Evolutionary conservation across 345 rosid species (phyloP).

Genomic region (Lepidium aucheri): DNA sequence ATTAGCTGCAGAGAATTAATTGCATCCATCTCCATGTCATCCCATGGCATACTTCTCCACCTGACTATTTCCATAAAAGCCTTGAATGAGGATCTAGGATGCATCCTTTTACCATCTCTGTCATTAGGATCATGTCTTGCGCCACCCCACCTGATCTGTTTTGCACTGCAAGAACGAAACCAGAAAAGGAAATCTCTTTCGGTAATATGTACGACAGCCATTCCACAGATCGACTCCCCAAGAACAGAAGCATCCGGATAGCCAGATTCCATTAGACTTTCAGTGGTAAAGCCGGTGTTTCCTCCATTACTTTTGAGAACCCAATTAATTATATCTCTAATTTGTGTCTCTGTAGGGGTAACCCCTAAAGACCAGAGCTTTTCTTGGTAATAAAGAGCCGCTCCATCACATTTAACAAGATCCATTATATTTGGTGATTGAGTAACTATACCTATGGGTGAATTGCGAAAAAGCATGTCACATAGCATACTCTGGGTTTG

Average conservation of each 20-base stretch:
- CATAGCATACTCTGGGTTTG: slow-evolving; percentile 65
- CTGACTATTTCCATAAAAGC: slow-evolving; percentile 76
- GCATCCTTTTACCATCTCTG: slow-evolving; percentile 67
- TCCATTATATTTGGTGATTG: slow-evolving; percentile 81
- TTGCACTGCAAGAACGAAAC: slow-evolving; percentile 77
- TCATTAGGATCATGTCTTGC: slow-evolving; percentile 67
- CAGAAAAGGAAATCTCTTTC: slow-evolving; percentile 70
- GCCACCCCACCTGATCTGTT: slow-evolving; percentile 88
- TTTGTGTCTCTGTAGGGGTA: slow-evolving; percentile 63
- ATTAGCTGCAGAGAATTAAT: slow-evolving; percentile 82
- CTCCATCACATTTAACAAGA: slow-evolving; percentile 83
- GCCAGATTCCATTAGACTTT: slow-evolving; percentile 81
- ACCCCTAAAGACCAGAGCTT: slow-evolving; percentile 65
- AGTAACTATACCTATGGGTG: slow-evolving; percentile 71
- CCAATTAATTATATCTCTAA: slow-evolving; percentile 63
- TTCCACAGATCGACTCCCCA: slow-evolving; percentile 66
- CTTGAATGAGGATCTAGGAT: slow-evolving; percentile 85
- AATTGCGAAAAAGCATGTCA: slow-evolving; percentile 82
- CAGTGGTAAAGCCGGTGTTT: slow-evolving; percentile 67
- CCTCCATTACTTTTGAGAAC: slow-evolving; percentile 50
- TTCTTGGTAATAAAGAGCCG: slow-evolving; percentile 56
- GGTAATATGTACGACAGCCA: slow-evolving; percentile 55
- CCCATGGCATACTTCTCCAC: slow-evolving; percentile 66
- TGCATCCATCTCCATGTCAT: slow-evolving; percentile 84
- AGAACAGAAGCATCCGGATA: slow-evolving; percentile 62